Evolutionary conservation across 495 filamentous ascomycete genomes (phyloP), one percentile per base, ranked within the genome.

Genomic region (Daldinia bambusicola): DNA sequence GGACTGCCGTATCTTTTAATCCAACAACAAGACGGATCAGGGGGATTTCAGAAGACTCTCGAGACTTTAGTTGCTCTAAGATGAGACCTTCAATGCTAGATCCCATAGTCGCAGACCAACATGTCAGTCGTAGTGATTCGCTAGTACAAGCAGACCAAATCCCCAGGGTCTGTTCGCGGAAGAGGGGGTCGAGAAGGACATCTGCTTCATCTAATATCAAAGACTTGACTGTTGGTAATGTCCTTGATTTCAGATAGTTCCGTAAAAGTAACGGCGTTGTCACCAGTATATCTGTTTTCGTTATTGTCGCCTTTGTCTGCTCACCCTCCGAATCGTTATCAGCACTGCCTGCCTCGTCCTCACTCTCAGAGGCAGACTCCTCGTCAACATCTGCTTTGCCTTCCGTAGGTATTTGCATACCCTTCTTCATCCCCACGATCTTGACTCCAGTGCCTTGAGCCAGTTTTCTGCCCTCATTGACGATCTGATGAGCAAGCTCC

Each of bases 81-180:
- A 91, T 85, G 12, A 98, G 83, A 36, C 90, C 83, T 79, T 99
- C 96, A 53, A 98, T 90, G 71, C 90, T 93, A 16, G 95, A 97
- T 16, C 91, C 92, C 90, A 99, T 98, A 2, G 95, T 99, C 8
- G 96, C 95, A 18, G 94, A 98, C 92, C 94, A 99, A 56, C 97
- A 87, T 53, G 89, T 91, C 2, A 93, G 87, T 6, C 89, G 85
- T 9, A 98, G 83, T 18, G 84, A 77, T 2, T 88, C 82, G 67
- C 89, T 86, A 7, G 84, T 86, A 78, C 92, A 94, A 16, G 90
- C 84, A 20, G 86, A 84, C 95, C 95, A 98, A 72, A 98, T 92
- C 36, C 85, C 86, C 22, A 97, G 82, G 0, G 94, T 98, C 74
- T 99, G 96, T 30, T 94, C 90, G 34, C 92, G 87, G 81, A 99